These are phyloP conservation scores for Xylaria scruposa DNA, from an alignment of 495 filamentous ascomycete genomes.

Conservation along the genomic window DNA sequence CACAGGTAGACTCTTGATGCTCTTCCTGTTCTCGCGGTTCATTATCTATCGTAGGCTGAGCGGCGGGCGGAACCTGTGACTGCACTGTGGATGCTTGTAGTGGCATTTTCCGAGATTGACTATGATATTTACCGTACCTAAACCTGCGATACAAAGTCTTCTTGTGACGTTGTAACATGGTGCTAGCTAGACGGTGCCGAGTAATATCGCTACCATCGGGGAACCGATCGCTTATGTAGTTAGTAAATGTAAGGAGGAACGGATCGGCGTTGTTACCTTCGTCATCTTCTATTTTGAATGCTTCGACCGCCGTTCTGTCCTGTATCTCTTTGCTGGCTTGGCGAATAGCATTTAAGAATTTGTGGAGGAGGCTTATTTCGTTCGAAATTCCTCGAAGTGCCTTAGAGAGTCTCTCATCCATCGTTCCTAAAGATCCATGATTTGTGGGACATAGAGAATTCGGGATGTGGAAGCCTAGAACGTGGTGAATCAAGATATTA, in stretches of 20 bases:
- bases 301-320: background rate
- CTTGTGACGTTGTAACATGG: constrained; percentile 3
- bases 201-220: background rate
- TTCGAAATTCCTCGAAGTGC: background rate
- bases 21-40: no score
- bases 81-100: background rate
- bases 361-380: constrained; percentile 11
- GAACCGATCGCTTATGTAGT: background rate
- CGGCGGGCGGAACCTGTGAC: background rate
- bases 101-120: background rate
- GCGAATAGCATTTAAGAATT: background rate
- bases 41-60: no score
- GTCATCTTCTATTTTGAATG: constrained; percentile 1
- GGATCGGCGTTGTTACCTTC: background rate
- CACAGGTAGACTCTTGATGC: background rate
- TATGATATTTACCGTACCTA: background rate
- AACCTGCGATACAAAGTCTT: background rate
- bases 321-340: constrained; percentile 2
- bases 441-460: background rate
- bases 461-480: background rate
- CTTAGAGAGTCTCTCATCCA: background rate
- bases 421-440: background rate
- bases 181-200: background rate
- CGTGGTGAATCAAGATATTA: no score
- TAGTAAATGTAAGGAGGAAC: background rate